These are phyloP conservation scores for Leccinum truebloodii DNA, from an alignment of 768 basidiomycete genomes.

Conservation along the genomic window DNA sequence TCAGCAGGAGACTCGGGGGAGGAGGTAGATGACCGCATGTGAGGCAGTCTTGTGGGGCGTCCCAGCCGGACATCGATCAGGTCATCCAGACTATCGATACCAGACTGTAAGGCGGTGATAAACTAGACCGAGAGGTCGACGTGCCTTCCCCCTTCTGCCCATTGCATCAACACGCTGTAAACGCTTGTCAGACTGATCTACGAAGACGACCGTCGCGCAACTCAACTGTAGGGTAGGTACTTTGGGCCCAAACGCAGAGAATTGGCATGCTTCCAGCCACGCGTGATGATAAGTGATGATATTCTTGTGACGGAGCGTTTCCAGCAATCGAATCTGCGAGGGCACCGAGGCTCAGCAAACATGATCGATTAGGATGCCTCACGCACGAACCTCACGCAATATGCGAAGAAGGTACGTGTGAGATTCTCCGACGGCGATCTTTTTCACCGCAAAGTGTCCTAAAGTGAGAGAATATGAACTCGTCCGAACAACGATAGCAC, in stretches of 20 bases:
- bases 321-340: slow-evolving; percentile 74
- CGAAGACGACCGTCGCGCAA: slow-evolving; percentile 3
- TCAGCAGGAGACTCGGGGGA: slow-evolving; percentile 35
- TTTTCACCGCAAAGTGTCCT: slow-evolving; percentile 94
- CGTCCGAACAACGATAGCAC: background rate
- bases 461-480: slow-evolving; percentile 3
- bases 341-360: background rate
- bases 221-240: slow-evolving; percentile 86
- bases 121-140: background rate
- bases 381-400: slow-evolving; percentile 61
- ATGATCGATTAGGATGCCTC: background rate
- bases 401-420: slow-evolving; percentile 83
- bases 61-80: slow-evolving; percentile 82
- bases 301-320: slow-evolving; percentile 86
- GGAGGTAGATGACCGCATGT: slow-evolving; percentile 37
- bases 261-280: slow-evolving; percentile 85
- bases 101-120: background rate
- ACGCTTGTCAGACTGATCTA: background rate
- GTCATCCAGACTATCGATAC: slow-evolving; percentile 63
- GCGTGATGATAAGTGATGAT: slow-evolving; percentile 96
- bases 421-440: slow-evolving; percentile 92
- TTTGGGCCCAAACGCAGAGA: slow-evolving; percentile 86
- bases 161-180: slow-evolving; percentile 83
- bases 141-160: slow-evolving; percentile 84
- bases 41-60: slow-evolving; percentile 45